phyloP scores from a whole-genome alignment of 345 rosid species.

The Populus nigra region DNA sequence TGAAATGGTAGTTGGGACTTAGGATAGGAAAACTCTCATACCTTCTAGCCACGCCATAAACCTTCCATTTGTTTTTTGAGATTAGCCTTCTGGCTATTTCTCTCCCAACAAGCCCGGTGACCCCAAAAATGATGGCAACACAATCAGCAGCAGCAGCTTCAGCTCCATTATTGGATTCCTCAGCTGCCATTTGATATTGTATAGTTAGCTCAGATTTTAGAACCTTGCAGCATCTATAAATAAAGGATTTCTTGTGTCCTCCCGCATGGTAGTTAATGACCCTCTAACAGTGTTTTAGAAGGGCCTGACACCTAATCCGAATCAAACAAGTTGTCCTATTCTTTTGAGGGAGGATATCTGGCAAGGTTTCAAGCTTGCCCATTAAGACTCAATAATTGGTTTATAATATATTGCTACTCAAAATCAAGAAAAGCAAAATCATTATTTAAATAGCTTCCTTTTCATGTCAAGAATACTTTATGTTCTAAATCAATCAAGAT shows the following conservation, averaged over 20 bases:
- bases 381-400: conserved; percentile 8
- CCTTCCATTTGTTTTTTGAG: conserved; percentile 63
- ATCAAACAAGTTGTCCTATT: conserved; percentile 8
- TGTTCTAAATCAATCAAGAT: background rate
- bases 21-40: conserved; percentile 44
- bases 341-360: conserved; percentile 15
- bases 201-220: background rate
- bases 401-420: background rate
- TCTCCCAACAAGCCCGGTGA: conserved; percentile 81
- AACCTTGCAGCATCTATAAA: background rate
- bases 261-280: background rate
- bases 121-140: conserved; percentile 80
- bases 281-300: background rate
- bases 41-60: conserved; percentile 72
- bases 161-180: conserved; percentile 19
- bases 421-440: background rate
- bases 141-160: conserved; percentile 17
- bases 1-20: conserved; percentile 50
- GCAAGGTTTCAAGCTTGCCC: conserved; percentile 9
- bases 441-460: background rate
- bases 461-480: background rate
- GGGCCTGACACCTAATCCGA: conserved; percentile 2
- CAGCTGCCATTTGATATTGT: conserved; percentile 35
- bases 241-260: background rate
- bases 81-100: conserved; percentile 54